Evolutionary conservation across 345 rosid species (phyloP).

Genomic region (Euphorbia pulcherrima): DNA sequence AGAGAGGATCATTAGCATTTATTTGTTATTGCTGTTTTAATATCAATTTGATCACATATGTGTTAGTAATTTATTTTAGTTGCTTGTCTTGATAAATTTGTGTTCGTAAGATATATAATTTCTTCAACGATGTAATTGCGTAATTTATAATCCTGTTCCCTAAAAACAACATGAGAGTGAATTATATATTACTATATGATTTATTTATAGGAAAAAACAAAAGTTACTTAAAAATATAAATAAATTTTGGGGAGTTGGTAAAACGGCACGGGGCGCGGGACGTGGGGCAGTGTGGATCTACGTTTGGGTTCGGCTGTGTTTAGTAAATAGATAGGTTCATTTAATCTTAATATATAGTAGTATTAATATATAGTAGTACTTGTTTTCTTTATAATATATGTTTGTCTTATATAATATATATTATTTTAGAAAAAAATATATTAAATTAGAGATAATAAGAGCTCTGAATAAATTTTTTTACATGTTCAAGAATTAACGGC

Average conservation of each 20-base stretch:
- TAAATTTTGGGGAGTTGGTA: neutral
- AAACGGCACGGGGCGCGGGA: slow-evolving; percentile 27
- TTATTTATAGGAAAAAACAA: neutral
- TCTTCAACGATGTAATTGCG: neutral
- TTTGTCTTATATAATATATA: no score
- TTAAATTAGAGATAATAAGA: no score
- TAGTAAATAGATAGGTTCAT: neutral
- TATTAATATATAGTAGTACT: no score
- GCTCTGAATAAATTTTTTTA: no score
- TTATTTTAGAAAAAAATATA: no score
- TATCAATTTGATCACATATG: neutral
- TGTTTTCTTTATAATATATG: no score
- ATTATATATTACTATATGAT: neutral
- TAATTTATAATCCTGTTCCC: no score
- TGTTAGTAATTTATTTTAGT: neutral
- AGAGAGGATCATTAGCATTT: no score
- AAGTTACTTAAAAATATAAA: neutral
- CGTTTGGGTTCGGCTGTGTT: neutral
- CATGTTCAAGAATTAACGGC: no score
- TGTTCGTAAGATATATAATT: neutral
- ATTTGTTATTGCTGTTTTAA: no score
- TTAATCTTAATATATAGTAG: neutral
- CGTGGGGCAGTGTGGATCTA: slow-evolving; percentile 6
- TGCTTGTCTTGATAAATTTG: neutral
- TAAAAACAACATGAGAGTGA: neutral